Evolutionary conservation across 2,329 filamentous ascomycete genomes (phyloP).

Genomic region (Scytalidium sp.): DNA sequence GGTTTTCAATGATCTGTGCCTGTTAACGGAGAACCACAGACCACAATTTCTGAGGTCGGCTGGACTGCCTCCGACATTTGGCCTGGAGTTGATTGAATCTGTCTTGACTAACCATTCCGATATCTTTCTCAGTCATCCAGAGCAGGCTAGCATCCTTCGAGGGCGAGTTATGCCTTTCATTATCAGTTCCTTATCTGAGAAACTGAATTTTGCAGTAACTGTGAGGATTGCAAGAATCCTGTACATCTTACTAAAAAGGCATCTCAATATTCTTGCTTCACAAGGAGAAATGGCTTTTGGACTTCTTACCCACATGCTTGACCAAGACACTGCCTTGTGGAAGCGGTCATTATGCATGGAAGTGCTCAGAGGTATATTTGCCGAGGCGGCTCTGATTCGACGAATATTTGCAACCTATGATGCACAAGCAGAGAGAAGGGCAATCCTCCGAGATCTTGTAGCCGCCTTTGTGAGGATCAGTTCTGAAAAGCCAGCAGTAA

Average conservation of each 20-base stretch:
- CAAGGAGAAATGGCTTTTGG: slow-evolving; percentile 84
- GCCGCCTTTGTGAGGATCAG: slow-evolving; percentile 89
- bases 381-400: slow-evolving; percentile 73
- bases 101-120: slow-evolving; percentile 81
- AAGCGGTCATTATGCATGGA: slow-evolving; percentile 90
- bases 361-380: slow-evolving; percentile 80
- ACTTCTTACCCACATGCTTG: slow-evolving; percentile 79
- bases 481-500: slow-evolving; percentile 84
- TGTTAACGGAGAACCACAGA: slow-evolving; percentile 80
- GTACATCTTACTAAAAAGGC: slow-evolving; percentile 74
- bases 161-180: slow-evolving; percentile 79
- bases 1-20: slow-evolving; percentile 86
- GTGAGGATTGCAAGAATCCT: slow-evolving; percentile 81
- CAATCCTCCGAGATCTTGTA: slow-evolving; percentile 77
- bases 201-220: slow-evolving; percentile 75
- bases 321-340: slow-evolving; percentile 82
- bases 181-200: slow-evolving; percentile 73
- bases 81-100: slow-evolving; percentile 88
- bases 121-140: slow-evolving; percentile 74
- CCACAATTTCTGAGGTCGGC: slow-evolving; percentile 80
- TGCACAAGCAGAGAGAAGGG: slow-evolving; percentile 64
- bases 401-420: slow-evolving; percentile 82
- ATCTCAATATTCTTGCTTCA: slow-evolving; percentile 69
- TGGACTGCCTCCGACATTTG: slow-evolving; percentile 75
- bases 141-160: slow-evolving; percentile 77